Evolutionary conservation across 2,329 filamentous ascomycete species (phyloP), one percentile per base, ranked within the genome.

Genomic region (Fusarium nematophilum): DNA sequence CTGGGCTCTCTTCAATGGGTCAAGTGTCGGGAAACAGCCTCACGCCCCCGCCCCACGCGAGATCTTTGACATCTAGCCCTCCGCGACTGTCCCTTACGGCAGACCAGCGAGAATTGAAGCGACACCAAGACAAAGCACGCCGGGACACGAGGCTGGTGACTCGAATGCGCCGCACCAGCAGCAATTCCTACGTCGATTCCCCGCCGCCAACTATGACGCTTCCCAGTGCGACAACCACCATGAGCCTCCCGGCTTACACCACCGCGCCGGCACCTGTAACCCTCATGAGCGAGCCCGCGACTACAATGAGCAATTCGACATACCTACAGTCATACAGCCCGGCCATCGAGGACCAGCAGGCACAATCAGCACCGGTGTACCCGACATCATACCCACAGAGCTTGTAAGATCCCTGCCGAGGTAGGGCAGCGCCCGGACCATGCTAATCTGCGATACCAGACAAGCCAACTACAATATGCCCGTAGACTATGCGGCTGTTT

Each of bases 21-120:
- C 71, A 75, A 47, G 66, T 72, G 40, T 81, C 83, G 18, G 83
- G 84, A 52, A 73, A 77, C 55, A 84, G 81, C 72, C 72, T 84
- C 40, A 83, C 82, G 17, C 81, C 83, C 29, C 80, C 81, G 18
- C 78, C 74, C 52, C 75, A 74, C 30, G 79, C 83, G 21, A 77
- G 81, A 72, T 86, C 84, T 17, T 73, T 81, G 40, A 86, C 85
- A 31, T 81, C 81, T 17, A 89, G 86, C 73, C 85, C 86, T 21
- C 83, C 85, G 6, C 79, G 81, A 59, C 74, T 75, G 38, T 76
- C 75, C 30, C 78, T 87, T 68, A 85, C 84, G 6, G 76, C 83
- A 6, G 85, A 88, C 69, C 85, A 88, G 70, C 81, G 86, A 59
- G 85, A 87, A 67, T 70, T 88, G 34, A 88, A 86, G 75, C 80